phyloP scores from a whole-genome alignment of 2,329 filamentous ascomycete species.

The Xylariaceae sp. region DNA sequence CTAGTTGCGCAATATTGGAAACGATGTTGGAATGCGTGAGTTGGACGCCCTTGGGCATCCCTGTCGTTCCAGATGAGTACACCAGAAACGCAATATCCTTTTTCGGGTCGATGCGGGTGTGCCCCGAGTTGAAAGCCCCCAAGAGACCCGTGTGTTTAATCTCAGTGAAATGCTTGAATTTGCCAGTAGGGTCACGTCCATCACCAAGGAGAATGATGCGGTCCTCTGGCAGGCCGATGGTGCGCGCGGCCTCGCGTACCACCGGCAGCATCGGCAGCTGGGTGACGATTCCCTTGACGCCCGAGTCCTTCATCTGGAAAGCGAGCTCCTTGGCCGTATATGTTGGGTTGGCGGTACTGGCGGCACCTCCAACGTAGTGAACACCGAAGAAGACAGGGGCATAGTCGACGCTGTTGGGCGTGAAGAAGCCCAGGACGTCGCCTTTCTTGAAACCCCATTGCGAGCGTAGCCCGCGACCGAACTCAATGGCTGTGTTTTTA shows the following conservation, averaged over 20 bases:
- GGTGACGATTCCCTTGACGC: constrained; percentile 77
- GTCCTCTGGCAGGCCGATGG: constrained; percentile 73
- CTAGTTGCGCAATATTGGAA: constrained; percentile 69
- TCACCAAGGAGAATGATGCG: constrained; percentile 80
- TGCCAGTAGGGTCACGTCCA: constrained; percentile 62
- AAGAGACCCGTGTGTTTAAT: constrained; percentile 69
- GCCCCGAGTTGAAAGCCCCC: constrained; percentile 57
- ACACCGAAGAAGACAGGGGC: constrained; percentile 78
- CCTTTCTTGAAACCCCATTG: constrained; percentile 80
- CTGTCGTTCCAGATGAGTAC: constrained; percentile 90
- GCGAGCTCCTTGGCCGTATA: constrained; percentile 86
- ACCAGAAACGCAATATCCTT: constrained; percentile 84
- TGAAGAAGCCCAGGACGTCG: constrained; percentile 82
- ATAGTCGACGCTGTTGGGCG: constrained; percentile 86
- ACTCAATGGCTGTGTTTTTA: constrained; percentile 70
- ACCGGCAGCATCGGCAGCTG: constrained; percentile 70
- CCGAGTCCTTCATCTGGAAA: constrained; percentile 81
- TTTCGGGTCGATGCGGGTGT: constrained; percentile 67
- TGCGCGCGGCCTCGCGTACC: constrained; percentile 71
- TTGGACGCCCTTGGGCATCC: constrained; percentile 90
- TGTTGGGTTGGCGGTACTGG: constrained; percentile 86
- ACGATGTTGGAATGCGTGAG: constrained; percentile 84
- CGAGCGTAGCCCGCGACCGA: constrained; percentile 79
- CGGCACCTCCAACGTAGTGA: constrained; percentile 81
- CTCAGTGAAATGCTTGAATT: constrained; percentile 74